These are phyloP conservation scores for Magnolia officinalis DNA, from an alignment of 164 flowering plant genomes.

Conservation along the genomic window DNA sequence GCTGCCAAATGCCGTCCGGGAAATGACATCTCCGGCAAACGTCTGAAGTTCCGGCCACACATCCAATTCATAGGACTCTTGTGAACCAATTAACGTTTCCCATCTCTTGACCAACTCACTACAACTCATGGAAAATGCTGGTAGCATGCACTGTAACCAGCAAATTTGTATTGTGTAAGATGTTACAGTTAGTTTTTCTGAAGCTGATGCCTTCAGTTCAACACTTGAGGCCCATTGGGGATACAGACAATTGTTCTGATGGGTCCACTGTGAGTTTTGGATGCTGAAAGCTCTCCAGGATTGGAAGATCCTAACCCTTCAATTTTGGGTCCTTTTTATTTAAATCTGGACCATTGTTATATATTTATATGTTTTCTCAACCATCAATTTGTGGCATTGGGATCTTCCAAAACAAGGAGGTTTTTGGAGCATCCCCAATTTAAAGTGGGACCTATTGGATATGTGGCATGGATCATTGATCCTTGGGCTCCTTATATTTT, in stretches of 20 bases:
- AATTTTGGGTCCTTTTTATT: no score
- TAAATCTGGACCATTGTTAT: no score
- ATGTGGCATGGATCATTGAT: background rate
- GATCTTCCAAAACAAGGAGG: background rate
- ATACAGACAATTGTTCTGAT: background rate
- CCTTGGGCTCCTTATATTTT: background rate
- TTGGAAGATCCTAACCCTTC: background rate
- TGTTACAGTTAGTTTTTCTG: no score
- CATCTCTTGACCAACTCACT: slow-evolving; percentile 31
- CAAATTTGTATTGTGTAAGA: background rate
- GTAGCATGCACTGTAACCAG: slow-evolving; percentile 35
- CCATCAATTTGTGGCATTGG: no score
- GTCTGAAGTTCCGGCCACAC: slow-evolving; percentile 40
- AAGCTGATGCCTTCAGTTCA: background rate
- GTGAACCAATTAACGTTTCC: slow-evolving; percentile 22
- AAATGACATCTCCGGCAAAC: slow-evolving; percentile 41
- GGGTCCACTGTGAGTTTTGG: background rate
- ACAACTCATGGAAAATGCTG: slow-evolving; percentile 33
- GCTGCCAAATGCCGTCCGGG: slow-evolving; percentile 54
- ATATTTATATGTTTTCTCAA: no score
- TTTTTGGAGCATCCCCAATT: background rate
- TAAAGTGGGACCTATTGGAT: background rate
- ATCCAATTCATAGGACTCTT: slow-evolving; percentile 39
- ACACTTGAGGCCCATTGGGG: background rate
- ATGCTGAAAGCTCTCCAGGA: background rate